phyloP scores from a whole-genome alignment of 2,329 filamentous ascomycete genomes.

The Fusarium verticillioides region DNA sequence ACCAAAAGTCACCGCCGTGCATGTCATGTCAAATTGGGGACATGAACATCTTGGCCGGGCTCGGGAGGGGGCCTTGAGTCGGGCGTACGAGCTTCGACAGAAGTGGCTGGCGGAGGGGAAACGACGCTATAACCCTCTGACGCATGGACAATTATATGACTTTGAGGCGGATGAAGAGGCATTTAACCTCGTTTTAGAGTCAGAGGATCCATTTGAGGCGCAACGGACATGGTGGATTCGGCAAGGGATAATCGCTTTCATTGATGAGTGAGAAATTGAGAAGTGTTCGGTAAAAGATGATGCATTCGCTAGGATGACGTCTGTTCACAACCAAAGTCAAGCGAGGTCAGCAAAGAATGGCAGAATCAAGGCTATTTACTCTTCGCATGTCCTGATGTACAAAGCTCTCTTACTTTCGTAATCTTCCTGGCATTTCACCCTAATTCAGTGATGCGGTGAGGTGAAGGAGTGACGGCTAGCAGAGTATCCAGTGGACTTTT shows the following conservation, averaged over 20 bases:
- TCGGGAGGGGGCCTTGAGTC: neutral
- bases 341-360: no score
- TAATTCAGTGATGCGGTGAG: no score
- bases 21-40: neutral
- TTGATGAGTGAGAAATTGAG: neutral
- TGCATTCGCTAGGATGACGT: neutral
- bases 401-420: no score
- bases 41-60: neutral
- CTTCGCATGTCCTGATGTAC: no score
- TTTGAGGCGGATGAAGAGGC: neutral
- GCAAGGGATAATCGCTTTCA: neutral
- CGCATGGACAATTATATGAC: fast-evolving
- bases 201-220: neutral
- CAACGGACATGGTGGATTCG: neutral
- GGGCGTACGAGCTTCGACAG: neutral
- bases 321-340: no score
- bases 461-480: no score
- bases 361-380: no score
- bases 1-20: neutral
- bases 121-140: fast-evolving
- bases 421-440: no score
- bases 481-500: no score
- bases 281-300: fast-evolving
- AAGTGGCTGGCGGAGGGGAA: neutral
- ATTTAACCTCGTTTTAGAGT: neutral